Conservation (phyloP, 2,329 filamentous ascomycete genomes). For the Bertia moriformis region DNA sequence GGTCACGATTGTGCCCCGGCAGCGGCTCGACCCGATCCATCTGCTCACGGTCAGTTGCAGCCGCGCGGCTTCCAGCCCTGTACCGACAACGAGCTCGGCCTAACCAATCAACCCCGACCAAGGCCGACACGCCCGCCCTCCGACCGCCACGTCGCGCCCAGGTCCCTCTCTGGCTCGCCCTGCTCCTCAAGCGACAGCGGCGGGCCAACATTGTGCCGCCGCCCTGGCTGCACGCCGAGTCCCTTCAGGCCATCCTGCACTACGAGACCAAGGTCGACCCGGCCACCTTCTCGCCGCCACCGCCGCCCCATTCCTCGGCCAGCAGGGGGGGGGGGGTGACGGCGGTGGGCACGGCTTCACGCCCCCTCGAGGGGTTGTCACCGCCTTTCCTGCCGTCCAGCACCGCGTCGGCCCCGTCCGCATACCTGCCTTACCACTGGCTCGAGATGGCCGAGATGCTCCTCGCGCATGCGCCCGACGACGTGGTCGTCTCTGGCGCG, state of each 20-base stretch:
- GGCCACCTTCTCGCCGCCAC: constrained; percentile 63
- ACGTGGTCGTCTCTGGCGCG: constrained; percentile 59
- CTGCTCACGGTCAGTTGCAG: constrained; percentile 63
- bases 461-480: constrained; percentile 71
- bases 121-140: constrained; percentile 68
- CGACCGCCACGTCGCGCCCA: constrained; percentile 67
- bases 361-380: constrained; percentile 30
- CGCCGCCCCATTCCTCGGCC: constrained; percentile 43
- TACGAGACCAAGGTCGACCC: constrained; percentile 63
- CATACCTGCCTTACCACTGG: constrained; percentile 85
- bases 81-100: constrained; percentile 9
- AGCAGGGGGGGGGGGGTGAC: constrained; percentile 23
- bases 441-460: constrained; percentile 79
- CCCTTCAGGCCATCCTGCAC: constrained; percentile 64
- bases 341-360: constrained; percentile 6
- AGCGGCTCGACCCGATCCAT: constrained; percentile 72
- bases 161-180: constrained; percentile 83
- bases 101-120: constrained; percentile 5
- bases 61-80: constrained; percentile 8
- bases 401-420: constrained; percentile 51
- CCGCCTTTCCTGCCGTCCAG: constrained; percentile 70
- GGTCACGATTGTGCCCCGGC: constrained; percentile 81
- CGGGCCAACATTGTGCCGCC: constrained; percentile 87
- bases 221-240: constrained; percentile 68
- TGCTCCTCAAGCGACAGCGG: constrained; percentile 85